Base-by-base conservation (phyloP, 441 rosid genomes). In the Sinapis alba region DNA sequence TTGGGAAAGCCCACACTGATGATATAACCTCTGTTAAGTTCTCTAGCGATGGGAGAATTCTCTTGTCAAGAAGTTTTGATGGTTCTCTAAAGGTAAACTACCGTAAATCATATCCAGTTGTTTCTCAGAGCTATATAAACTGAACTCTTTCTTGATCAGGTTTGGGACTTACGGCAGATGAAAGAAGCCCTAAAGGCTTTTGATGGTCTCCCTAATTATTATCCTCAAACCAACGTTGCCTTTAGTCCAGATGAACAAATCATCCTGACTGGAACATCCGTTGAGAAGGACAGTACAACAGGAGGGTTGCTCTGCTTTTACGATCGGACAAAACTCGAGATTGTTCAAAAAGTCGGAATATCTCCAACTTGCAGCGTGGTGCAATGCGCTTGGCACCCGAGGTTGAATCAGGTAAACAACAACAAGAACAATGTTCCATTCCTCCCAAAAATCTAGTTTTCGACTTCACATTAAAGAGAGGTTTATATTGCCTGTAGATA, bases 331-430 rank as follows among this genome's bases (percentile, higher is more conserved):
- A 93, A 93, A 84, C 97, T 93, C 32, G 97, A 96, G 81, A 90
- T 96, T 74, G 93, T 96, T 75, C 91, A 94, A 54, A 89, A 86
- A 81, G 87, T 91, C 66, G 99, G 98, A 21, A 85, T 96, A 68
- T 91, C 99, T 53, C 91, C 91, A 13, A 88, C 92, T 78, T 80
- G 83, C 77, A 96, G 97, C 73, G 99, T 96, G 54, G 97, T 93
- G 74, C 97, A 88, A 71, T 93, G 98, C 75, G 81, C 84, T 61
- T 96, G 99, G 98, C 97, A 96, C 81, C 92, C 97, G 41, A 93
- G 86, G 85, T 80, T 93, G 81, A 93, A 96, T 86, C 99, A 96
- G 97, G 98, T 93, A 87, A 71, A 20, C 20, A 54, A 34, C 19
- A 36, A 65, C 41, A 32, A 45, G 43, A 32, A 3, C 67, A 65